phyloP scores from a whole-genome alignment of 2,329 filamentous ascomycete genomes.

The Venturia effusa region DNA sequence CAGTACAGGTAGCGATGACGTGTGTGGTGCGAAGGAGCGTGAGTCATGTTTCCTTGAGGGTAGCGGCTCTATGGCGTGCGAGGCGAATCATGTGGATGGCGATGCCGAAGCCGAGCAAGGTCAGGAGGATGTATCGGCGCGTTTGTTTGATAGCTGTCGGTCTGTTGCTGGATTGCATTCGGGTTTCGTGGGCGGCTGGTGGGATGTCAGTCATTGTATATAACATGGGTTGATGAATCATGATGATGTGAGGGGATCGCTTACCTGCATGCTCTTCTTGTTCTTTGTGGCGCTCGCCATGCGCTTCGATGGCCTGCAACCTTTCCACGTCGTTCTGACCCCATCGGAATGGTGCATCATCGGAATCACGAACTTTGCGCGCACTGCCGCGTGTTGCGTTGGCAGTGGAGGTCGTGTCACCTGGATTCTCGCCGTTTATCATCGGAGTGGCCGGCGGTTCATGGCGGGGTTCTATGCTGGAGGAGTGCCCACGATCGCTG shows the following conservation, averaged over 20 bases:
- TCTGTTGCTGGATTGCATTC: too few species aligned
- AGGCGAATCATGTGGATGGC: too few species aligned
- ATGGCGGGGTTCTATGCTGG: not conserved
- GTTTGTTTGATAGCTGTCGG: too few species aligned
- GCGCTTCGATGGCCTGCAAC: not conserved
- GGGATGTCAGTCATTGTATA: not conserved
- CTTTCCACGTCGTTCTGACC: not conserved
- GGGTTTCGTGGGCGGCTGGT: not conserved
- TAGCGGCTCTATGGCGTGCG: not conserved
- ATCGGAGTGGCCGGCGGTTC: not conserved
- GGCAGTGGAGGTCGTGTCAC: not conserved
- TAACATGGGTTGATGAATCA: not conserved
- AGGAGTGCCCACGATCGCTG: not conserved
- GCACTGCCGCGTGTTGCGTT: not conserved
- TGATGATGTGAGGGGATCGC: not conserved
- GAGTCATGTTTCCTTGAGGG: not conserved
- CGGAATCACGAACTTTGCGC: not conserved
- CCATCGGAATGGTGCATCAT: not conserved
- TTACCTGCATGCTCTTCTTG: not conserved
- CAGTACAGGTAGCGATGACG: not conserved
- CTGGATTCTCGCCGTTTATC: not conserved
- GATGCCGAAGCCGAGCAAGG: too few species aligned
- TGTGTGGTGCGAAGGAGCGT: not conserved
- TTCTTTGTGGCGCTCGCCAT: not conserved
- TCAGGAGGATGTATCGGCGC: too few species aligned